Percentiles rank a stretch among this genome's conserved stretches.
phyloP scores from a whole-genome alignment of 164 flowering plant genomes.

The Nymphaea colorata region DNA sequence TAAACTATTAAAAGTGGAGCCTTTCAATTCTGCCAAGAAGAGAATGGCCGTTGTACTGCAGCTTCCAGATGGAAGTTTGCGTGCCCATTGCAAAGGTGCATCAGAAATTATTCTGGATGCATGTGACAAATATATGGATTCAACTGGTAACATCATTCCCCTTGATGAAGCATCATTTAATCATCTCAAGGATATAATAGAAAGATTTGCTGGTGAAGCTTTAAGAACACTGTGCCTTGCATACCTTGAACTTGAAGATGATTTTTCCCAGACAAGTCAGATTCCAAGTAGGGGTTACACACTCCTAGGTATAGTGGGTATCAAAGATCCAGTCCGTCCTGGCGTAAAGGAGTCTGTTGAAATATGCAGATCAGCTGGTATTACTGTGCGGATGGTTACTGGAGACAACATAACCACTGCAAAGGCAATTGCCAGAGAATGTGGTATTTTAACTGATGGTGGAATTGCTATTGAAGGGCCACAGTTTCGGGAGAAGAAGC shows the following conservation, averaged over 20 bases:
- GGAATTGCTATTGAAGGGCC: conserved; percentile 97
- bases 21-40: conserved; percentile 86
- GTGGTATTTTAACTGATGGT: conserved; percentile 80
- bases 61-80: conserved; percentile 52
- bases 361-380: conserved; percentile 84
- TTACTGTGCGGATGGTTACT: conserved; percentile 89
- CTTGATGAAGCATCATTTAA: conserved; percentile 40
- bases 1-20: conserved; percentile 71
- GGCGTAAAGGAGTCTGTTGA: conserved; percentile 95
- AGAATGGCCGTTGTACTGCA: conserved; percentile 79
- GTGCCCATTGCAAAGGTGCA: conserved; percentile 87
- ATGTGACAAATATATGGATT: conserved; percentile 58
- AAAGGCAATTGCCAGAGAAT: conserved; percentile 94
- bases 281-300: conserved; percentile 68
- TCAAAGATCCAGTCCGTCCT: conserved; percentile 95
- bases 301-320: conserved; percentile 83
- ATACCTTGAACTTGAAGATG: conserved; percentile 52
- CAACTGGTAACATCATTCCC: conserved; percentile 50
- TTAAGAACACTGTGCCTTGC: conserved; percentile 92
- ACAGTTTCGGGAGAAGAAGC: conserved; percentile 61
- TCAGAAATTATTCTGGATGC: conserved; percentile 81
- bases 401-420: conserved; percentile 92
- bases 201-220: conserved; percentile 77
- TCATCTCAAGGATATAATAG: conserved; percentile 47
- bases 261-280: conserved; percentile 32